These are phyloP conservation scores for Nicotiana obtusifolia DNA, from an alignment of 257 asterid species.

Conservation along the genomic window DNA sequence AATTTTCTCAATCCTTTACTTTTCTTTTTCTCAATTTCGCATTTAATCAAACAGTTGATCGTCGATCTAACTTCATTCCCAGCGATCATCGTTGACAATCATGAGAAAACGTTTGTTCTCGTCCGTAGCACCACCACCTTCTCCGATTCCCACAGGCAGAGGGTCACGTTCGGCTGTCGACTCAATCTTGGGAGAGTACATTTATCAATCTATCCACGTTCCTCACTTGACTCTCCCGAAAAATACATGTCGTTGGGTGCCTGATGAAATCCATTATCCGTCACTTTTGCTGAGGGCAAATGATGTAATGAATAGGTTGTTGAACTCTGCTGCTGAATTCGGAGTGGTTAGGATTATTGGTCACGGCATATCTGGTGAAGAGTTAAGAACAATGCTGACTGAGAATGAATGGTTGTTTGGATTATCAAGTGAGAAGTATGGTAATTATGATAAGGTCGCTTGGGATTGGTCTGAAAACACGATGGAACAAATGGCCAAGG, in stretches of 20 bases:
- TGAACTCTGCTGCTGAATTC: slow-evolving; percentile 32
- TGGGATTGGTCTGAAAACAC: slow-evolving; percentile 26
- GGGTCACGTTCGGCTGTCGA: slow-evolving; percentile 22
- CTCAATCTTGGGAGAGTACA: slow-evolving; percentile 12
- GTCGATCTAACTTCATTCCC: background rate
- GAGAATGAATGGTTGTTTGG: slow-evolving; percentile 39
- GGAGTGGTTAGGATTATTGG: slow-evolving; percentile 33
- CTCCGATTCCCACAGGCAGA: slow-evolving; percentile 26
- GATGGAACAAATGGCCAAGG: slow-evolving; percentile 21
- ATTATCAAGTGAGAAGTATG: slow-evolving; percentile 23
- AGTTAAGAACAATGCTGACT: slow-evolving; percentile 25
- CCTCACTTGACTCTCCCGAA: slow-evolving; percentile 47
- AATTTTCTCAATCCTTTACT: background rate
- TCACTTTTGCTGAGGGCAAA: slow-evolving; percentile 20
- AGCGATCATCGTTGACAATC: background rate
- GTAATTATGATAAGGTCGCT: slow-evolving; percentile 39
- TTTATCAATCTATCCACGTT: slow-evolving; percentile 21
- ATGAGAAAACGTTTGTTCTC: background rate
- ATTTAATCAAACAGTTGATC: background rate
- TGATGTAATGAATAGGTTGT: slow-evolving; percentile 20
- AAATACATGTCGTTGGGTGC: slow-evolving; percentile 14
- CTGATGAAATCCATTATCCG: slow-evolving; percentile 29
- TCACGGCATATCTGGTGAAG: slow-evolving; percentile 47
- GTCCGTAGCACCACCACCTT: slow-evolving; percentile 13
- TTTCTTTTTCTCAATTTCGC: background rate